Evolutionary conservation across 129 eudicot genomes (phyloP).

Genomic region (Flaveria linearis): DNA sequence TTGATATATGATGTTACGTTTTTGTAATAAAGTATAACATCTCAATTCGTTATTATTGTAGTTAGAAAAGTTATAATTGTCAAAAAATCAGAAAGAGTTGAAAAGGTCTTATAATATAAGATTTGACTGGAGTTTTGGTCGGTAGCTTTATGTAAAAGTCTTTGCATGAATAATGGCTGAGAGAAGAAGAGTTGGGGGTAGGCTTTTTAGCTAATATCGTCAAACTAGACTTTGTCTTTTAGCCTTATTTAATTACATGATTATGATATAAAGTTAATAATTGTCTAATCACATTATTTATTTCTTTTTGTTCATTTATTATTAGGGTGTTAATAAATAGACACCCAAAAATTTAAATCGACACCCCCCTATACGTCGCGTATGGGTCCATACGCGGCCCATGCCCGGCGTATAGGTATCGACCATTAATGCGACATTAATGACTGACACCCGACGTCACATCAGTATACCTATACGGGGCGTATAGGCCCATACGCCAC

Average conservation of each 20-base stretch:
- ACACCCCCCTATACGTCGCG: too few species aligned
- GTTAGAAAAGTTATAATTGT: neutral
- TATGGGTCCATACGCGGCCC: too few species aligned
- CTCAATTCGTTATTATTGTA: neutral
- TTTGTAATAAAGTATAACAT: conserved; percentile 11
- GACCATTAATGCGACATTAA: too few species aligned
- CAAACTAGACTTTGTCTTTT: conserved; percentile 3
- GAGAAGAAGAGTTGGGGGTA: conserved; percentile 11
- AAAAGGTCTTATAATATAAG: neutral
- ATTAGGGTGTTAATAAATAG: too few species aligned
- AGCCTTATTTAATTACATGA: neutral
- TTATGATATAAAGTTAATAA: neutral
- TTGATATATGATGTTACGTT: neutral
- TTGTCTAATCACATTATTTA: neutral
- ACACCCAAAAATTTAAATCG: too few species aligned
- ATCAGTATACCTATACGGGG: too few species aligned
- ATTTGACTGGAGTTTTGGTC: conserved; percentile 23
- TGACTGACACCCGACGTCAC: too few species aligned
- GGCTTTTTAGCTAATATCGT: conserved; percentile 3
- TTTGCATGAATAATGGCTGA: neutral
- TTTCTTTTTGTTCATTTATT: neutral
- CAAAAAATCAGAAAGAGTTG: conserved; percentile 16
- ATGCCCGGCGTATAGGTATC: too few species aligned
- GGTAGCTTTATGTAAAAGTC: conserved; percentile 30
- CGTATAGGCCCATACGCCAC: too few species aligned